Evolutionary conservation across 257 asterid genomes (phyloP).

Genomic region (Handroanthus guayacan): DNA sequence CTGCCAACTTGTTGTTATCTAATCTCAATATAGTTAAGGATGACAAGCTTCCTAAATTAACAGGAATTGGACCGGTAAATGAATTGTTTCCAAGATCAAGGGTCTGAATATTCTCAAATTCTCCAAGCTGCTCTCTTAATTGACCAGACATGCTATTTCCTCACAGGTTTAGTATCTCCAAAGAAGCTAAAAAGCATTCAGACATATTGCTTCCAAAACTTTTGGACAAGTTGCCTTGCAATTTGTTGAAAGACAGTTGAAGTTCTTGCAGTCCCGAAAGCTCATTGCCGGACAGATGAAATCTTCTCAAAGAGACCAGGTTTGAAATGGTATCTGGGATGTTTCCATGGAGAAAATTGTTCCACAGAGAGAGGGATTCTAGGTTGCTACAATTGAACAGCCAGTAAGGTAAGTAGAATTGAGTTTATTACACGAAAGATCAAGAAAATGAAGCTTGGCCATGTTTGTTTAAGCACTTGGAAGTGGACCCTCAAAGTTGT

Average conservation of each 20-base stretch:
- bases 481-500: constrained; percentile 34
- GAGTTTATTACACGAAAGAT: constrained; percentile 23
- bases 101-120: constrained; percentile 24
- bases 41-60: too few species aligned
- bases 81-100: constrained; percentile 30
- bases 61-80: too few species aligned
- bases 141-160: constrained; percentile 31
- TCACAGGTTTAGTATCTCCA: neutral
- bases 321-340: constrained; percentile 31
- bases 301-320: constrained; percentile 25
- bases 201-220: constrained; percentile 21
- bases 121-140: constrained; percentile 28
- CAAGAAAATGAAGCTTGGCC: constrained; percentile 25
- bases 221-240: constrained; percentile 34
- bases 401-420: constrained; percentile 37
- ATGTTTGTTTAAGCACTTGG: constrained; percentile 24
- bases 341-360: constrained; percentile 34
- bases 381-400: constrained; percentile 33
- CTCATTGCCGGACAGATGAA: constrained; percentile 27
- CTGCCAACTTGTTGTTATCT: constrained; percentile 39
- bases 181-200: constrained; percentile 21
- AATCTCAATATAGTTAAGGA: constrained; percentile 2
- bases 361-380: constrained; percentile 1
- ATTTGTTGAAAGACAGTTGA: constrained; percentile 31
- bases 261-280: constrained; percentile 32